Base-by-base conservation (phyloP, 2,329 filamentous ascomycete species). In the Colletotrichum filicis region DNA sequence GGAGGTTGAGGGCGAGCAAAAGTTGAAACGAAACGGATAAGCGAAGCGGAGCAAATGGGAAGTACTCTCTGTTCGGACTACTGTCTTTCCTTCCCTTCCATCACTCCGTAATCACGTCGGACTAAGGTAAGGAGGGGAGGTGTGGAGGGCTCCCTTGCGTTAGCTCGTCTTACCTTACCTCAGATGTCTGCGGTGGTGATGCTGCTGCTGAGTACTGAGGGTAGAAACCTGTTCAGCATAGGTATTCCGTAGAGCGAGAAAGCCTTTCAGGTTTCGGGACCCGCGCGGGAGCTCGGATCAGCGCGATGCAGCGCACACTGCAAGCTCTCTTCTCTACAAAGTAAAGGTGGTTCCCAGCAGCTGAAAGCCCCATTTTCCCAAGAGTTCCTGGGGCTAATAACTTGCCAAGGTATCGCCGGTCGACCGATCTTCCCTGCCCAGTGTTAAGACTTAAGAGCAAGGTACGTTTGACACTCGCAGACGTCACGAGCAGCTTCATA, bases 11-110 rank as follows among this genome's bases (percentile, higher is more conserved):
- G 32, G 26, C 26, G 22, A 28, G 37, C 56, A 37, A 28, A 22
- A 22, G 61, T 63, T 63, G 61, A 63, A 63, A 63, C 61, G 30
- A 55, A 63, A 52, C 42, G 60, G 19, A 52, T 30, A n/a, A 42
- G 59, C 24, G 49, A 22, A 52, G 8, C 3, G 28, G 42, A 63
- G 24, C 28, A 16, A 22, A 16, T 42, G 6, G 16, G 37, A 42
- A 42, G 16, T 42, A 42, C 37, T 42, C 37, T 42, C 16, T 42
- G 37, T 19, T 42, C 37, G 61, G 32, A 22, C 37, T 49, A 35
- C 59, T 49, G 37, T 37, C 8, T 19, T 28, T 22, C 16, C 5
- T 24, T 19, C 19, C 35, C 24, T 22, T 26, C 32, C 28, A 35
- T 35, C 32, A 32, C 24, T 26, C 58, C 16, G 42, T 24, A 12